A percentile compares a stretch with the other conserved stretches of the same genome.
Conservation (phyloP, 768 basidiomycete genomes). For the Pleurotus cornucopiae region DNA sequence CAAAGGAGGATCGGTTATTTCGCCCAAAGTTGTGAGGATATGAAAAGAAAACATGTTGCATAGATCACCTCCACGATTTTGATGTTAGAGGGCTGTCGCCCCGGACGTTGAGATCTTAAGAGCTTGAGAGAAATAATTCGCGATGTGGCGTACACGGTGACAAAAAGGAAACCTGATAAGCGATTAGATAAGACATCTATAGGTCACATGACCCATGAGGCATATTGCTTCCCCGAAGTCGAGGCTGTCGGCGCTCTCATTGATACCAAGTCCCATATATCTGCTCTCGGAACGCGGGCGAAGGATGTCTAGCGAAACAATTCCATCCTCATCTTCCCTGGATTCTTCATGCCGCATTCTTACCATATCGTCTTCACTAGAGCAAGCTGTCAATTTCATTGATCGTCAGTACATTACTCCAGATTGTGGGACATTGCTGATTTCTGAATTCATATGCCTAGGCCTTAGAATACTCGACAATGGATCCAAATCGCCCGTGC, state of each 20-base stretch:
- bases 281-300: background rate
- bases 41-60: too few relatives aligned
- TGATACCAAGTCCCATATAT: background rate
- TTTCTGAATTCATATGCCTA: background rate
- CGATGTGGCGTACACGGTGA: background rate
- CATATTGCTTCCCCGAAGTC: background rate
- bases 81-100: too few relatives aligned
- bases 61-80: too few relatives aligned
- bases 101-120: too few relatives aligned
- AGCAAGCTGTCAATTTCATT: constrained; percentile 23
- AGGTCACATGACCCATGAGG: background rate
- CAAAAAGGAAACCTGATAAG: background rate
- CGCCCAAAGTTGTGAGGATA: too few relatives aligned
- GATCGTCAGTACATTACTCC: constrained; percentile 7
- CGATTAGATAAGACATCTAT: background rate
- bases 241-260: background rate
- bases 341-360: constrained; percentile 28
- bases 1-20: too few relatives aligned
- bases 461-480: background rate
- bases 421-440: background rate
- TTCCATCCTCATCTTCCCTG: background rate
- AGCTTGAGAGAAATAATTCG: background rate
- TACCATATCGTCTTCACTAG: constrained; percentile 23
- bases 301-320: background rate
- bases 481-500: background rate